Evolutionary conservation across 176 grass and related monocot species (phyloP).

Genomic region (Carex littledalei): DNA sequence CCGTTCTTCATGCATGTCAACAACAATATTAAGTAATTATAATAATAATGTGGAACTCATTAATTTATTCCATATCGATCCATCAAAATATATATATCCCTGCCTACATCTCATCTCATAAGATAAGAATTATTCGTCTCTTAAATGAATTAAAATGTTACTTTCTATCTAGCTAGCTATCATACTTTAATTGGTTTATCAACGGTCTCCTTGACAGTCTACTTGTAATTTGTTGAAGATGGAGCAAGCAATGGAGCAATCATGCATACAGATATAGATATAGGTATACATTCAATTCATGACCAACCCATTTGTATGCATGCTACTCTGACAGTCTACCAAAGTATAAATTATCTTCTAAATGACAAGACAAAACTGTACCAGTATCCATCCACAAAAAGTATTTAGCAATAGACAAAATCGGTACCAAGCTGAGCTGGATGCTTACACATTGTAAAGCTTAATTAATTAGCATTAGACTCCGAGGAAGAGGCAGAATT

Average conservation of each 20-base stretch:
- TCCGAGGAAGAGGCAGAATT: too few species aligned
- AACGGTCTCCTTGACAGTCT: background rate
- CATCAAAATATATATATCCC: background rate
- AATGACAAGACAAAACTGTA: background rate
- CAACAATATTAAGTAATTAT: background rate
- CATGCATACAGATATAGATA: too few species aligned
- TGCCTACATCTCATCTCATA: background rate
- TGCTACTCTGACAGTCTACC: background rate
- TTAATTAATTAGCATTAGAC: too few species aligned
- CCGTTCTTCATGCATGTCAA: background rate
- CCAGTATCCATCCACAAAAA: background rate
- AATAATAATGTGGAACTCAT: background rate
- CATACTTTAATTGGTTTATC: background rate
- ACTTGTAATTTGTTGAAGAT: constrained; percentile 4
- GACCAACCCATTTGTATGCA: background rate
- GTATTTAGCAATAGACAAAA: background rate
- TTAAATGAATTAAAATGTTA: background rate
- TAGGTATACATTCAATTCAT: background rate
- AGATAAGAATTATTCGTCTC: background rate
- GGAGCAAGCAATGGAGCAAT: background rate
- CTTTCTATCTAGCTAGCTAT: background rate
- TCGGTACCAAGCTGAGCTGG: too few species aligned
- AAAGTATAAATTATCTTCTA: background rate
- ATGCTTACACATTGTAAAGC: too few species aligned
- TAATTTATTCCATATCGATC: background rate